Evolutionary conservation across 768 basidiomycete genomes (phyloP).

Genomic region (Nidularia sp.): DNA sequence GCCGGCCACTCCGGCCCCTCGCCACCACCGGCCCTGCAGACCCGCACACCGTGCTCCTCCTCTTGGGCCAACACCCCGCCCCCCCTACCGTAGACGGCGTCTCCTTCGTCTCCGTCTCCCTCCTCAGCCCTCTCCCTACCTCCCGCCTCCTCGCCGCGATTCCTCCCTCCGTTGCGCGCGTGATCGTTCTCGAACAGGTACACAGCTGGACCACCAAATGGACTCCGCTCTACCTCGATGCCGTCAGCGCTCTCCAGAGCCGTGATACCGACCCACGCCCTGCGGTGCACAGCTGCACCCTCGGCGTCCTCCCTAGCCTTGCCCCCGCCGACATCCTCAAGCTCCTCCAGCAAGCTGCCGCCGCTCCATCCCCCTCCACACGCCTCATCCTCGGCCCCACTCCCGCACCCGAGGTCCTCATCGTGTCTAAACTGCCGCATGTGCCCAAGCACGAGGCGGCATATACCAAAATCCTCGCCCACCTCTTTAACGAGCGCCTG

Average conservation of each 20-base stretch:
- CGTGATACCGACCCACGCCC: constrained; percentile 45
- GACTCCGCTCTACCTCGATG: constrained; percentile 83
- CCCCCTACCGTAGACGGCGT: constrained; percentile 49
- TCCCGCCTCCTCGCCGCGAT: constrained; percentile 54
- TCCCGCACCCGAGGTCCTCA: constrained; percentile 16
- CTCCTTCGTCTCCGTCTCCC: constrained; percentile 57
- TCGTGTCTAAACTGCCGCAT: constrained; percentile 39
- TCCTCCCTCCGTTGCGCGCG: constrained; percentile 56
- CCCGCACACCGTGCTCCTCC: constrained; percentile 67
- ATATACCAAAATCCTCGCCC: constrained; percentile 84
- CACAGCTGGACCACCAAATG: constrained; percentile 76
- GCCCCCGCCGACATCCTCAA: constrained; percentile 41
- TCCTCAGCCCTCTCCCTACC: constrained; percentile 70
- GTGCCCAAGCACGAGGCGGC: constrained; percentile 89
- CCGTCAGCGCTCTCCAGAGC: constrained; percentile 68
- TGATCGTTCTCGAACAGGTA: constrained; percentile 83
- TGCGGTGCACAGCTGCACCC: constrained; percentile 54
- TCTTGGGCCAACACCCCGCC: constrained; percentile 52
- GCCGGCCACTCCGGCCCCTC: constrained; percentile 58
- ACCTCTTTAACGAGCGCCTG: constrained; percentile 75
- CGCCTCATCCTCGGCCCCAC: constrained; percentile 46
- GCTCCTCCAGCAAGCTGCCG: constrained; percentile 41
- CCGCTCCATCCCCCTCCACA: constrained; percentile 22
- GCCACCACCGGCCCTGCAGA: constrained; percentile 44
- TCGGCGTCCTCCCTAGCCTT: constrained; percentile 46